Evolutionary conservation across 2,329 filamentous ascomycete genomes (phyloP), one percentile per base, ranked within the genome.

Genomic region (Sarocladiaceae sp.): DNA sequence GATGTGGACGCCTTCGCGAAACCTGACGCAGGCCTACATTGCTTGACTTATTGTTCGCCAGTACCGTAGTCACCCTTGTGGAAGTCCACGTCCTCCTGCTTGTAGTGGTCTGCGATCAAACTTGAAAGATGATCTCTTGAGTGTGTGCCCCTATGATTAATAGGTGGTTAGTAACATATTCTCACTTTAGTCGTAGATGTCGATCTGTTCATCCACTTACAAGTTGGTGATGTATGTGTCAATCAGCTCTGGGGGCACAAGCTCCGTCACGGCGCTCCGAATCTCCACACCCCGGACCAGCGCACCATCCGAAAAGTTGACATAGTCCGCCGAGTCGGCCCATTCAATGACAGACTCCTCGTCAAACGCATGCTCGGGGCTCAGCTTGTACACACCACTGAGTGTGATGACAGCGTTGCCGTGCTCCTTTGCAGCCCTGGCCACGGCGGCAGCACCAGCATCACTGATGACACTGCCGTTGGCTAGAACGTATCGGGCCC

Each of bases 371-470:
- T 89, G 91, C 47, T 94, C 82, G 0, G 93, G 90, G 53, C 88
- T 94, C 45, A 98, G 78, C 66, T 95, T 95, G 72, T 96, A 97
- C 16, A 97, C 83, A 24, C 89, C 91, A 43, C 85, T 86, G 33
- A 98, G 78, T 3, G 94, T 88, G 19, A 97, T 82, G 15, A 98
- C 90, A 0, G 89, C 85, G 19, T 84, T 88, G 51, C 83, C 80
- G 56, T 90, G 84, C 52, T 85, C 82, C 58, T 84, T 85, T 12
- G 93, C 93, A 6, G 90, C 89, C 49, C 84, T 82, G 4, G 90
- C 88, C 51, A 97, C 85, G 32, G 86, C 80, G 16, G 80, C 81
- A 9, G 87, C 85, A n/a, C 93, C 93, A 4, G 85, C 82, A 32
- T 89, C 84, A 15, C 88, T 85, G 21, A 97, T 76, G 20, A 95